Evolutionary conservation across 768 basidiomycete species (phyloP).

Genomic region (Boletus rufocinnamomeus): DNA sequence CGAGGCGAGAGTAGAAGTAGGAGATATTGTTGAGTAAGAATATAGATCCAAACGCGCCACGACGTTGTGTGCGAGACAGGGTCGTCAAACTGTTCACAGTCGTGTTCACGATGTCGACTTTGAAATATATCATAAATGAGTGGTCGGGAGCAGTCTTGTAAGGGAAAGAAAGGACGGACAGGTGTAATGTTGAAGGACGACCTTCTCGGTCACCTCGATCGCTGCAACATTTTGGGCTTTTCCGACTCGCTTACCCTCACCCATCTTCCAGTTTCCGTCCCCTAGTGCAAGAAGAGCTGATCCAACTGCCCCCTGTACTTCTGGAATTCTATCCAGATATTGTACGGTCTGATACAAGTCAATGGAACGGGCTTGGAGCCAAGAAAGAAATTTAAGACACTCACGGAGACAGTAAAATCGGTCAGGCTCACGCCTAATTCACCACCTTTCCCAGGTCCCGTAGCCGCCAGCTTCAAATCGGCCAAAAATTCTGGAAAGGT

Average conservation of each 20-base stretch:
- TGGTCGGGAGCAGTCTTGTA: neutral
- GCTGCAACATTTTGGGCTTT: constrained; percentile 41
- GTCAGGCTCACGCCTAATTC: constrained; percentile 66
- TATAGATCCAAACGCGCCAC: constrained; percentile 69
- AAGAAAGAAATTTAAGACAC: constrained; percentile 22
- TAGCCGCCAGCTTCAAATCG: constrained; percentile 68
- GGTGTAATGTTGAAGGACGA: constrained; percentile 72
- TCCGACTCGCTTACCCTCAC: constrained; percentile 70
- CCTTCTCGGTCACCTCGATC: constrained; percentile 55
- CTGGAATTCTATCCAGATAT: constrained; percentile 70
- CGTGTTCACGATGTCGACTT: constrained; percentile 77
- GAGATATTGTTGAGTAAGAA: constrained; percentile 82
- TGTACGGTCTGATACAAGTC: constrained; percentile 55
- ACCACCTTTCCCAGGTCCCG: constrained; percentile 48
- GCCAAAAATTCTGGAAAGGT: constrained; percentile 85
- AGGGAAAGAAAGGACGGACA: constrained; percentile 47
- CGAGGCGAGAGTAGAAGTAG: constrained; percentile 61
- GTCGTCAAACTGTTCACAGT: constrained; percentile 59
- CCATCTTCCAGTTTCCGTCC: constrained; percentile 93
- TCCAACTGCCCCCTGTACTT: constrained; percentile 66
- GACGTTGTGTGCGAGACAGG: constrained; percentile 59
- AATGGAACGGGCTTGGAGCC: neutral
- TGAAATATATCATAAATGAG: neutral
- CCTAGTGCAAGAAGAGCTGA: constrained; percentile 70
- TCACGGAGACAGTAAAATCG: constrained; percentile 57